Evolutionary conservation across 352 stramenopile species (phyloP).

Genomic region (Globisporangium cederbergense): DNA sequence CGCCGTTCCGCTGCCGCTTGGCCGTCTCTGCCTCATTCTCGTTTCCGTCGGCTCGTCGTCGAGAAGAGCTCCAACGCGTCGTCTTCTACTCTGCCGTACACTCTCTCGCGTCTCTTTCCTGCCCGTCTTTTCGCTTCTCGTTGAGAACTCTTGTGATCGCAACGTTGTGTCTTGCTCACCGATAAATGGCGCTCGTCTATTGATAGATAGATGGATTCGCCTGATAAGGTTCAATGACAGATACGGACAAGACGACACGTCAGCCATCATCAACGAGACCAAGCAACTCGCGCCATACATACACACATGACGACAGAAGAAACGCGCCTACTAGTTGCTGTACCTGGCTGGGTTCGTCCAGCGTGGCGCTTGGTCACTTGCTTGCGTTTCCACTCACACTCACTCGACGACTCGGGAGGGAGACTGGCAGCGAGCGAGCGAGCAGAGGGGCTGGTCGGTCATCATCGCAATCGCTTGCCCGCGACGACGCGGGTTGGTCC

Average conservation of each 20-base stretch:
- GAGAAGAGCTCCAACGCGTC: background rate
- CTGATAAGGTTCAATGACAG: background rate
- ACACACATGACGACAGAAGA: too few species aligned
- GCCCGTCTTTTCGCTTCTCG: background rate
- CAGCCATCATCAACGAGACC: background rate
- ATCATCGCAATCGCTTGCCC: too few species aligned
- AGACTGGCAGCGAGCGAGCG: too few species aligned
- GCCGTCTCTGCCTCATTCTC: conserved; percentile 3
- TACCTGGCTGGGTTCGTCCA: too few species aligned
- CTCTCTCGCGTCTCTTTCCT: background rate
- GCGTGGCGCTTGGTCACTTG: too few species aligned
- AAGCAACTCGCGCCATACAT: background rate
- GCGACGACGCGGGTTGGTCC: background rate
- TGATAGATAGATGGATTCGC: conserved; percentile 2
- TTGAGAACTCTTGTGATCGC: background rate
- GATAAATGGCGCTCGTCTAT: background rate
- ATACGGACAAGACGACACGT: background rate
- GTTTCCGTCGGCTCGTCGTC: background rate
- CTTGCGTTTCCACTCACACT: too few species aligned
- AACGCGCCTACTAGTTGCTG: too few species aligned
- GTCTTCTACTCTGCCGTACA: background rate
- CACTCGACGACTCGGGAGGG: too few species aligned
- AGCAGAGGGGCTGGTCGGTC: too few species aligned
- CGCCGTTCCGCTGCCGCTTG: background rate
- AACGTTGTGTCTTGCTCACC: background rate